Percentiles rank a stretch among this genome's conserved stretches.
Evolutionary conservation across 148 eudicot species (phyloP).

Genomic region (Polygonum maritimum): DNA sequence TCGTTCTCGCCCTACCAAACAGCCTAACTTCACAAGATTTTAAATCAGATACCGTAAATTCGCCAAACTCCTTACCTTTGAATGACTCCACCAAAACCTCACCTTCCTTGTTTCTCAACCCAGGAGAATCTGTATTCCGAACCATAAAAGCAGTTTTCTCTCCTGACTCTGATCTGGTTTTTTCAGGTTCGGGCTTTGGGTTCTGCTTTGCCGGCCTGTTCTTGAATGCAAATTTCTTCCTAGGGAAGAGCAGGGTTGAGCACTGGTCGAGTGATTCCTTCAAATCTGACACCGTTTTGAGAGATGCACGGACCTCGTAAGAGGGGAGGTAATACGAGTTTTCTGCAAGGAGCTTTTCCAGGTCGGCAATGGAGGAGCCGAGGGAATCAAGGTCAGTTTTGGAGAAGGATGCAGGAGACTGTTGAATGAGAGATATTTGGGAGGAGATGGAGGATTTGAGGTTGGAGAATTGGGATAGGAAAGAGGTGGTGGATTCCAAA

Average conservation of each 20-base stretch:
- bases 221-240: conserved; percentile 64
- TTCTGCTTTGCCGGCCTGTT: conserved; percentile 32
- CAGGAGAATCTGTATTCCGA: conserved; percentile 22
- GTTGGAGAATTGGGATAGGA: conserved; percentile 45
- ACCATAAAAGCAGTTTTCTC: conserved; percentile 8
- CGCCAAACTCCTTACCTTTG: conserved; percentile 42
- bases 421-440: conserved; percentile 27
- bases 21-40: conserved; percentile 57
- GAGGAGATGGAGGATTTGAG: conserved; percentile 45
- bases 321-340: conserved; percentile 71
- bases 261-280: conserved; percentile 46
- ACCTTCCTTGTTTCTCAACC: conserved; percentile 43
- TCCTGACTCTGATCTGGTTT: conserved; percentile 4
- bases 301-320: conserved; percentile 67
- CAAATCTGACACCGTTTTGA: conserved; percentile 39
- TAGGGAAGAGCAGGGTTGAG: conserved; percentile 38
- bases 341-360: conserved; percentile 65
- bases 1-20: conserved; percentile 49
- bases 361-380: conserved; percentile 39
- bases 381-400: conserved; percentile 30
- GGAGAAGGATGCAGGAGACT: conserved; percentile 22
- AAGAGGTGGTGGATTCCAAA: conserved; percentile 48
- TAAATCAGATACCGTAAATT: conserved; percentile 50
- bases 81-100: conserved; percentile 60
- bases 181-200: conserved; percentile 7